phyloP scores from a whole-genome alignment of 805 yeast species.

The Candida nemodendra region DNA sequence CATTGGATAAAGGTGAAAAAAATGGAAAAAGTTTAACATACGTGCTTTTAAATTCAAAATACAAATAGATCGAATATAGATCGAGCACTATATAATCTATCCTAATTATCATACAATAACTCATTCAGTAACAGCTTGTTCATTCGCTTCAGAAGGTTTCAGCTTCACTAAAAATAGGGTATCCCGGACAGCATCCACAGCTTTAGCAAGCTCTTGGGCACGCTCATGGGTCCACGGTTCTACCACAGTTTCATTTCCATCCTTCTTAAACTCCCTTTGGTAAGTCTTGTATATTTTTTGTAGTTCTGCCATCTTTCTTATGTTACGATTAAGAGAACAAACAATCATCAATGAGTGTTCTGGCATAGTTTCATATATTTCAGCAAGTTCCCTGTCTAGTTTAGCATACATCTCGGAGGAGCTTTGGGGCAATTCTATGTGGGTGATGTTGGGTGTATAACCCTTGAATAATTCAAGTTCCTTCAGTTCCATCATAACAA shows the following conservation, averaged over 20 bases:
- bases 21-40: no score
- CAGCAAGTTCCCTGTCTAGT: constrained; percentile 45
- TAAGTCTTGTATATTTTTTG: constrained; percentile 43
- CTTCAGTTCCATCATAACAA: constrained; percentile 54
- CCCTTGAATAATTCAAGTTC: constrained; percentile 52
- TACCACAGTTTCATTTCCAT: constrained; percentile 34
- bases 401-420: constrained; percentile 25
- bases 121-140: no score
- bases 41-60: no score
- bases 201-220: constrained; percentile 44
- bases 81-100: no score
- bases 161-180: constrained; percentile 56
- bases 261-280: constrained; percentile 40
- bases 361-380: constrained; percentile 54
- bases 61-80: no score
- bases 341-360: constrained; percentile 58
- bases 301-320: constrained; percentile 46
- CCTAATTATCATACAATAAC: no score
- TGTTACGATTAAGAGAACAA: constrained; percentile 63
- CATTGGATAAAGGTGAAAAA: no score
- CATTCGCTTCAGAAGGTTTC: constrained; percentile 13
- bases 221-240: constrained; percentile 52
- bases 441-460: constrained; percentile 11
- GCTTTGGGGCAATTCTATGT: constrained; percentile 2
- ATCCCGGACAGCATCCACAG: constrained; percentile 53